Conservation (phyloP, 768 basidiomycete genomes). For the Naganishia kalamii region DNA sequence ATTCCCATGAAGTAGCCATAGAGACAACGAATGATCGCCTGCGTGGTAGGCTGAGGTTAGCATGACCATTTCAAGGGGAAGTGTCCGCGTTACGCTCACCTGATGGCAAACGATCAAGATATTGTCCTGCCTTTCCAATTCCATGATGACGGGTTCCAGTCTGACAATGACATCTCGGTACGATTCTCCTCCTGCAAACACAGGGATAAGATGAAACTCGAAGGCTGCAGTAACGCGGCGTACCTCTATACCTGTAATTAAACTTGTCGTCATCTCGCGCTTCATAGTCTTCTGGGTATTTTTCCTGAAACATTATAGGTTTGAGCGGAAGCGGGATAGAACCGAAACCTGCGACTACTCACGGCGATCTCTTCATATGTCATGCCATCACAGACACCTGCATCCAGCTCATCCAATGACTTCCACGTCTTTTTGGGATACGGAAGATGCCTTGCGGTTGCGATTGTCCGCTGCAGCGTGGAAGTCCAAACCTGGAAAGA, state of each 20-base stretch:
- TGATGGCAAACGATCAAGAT: slow-evolving; percentile 96
- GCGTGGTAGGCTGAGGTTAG: slow-evolving; percentile 40
- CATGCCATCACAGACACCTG: slow-evolving; percentile 99
- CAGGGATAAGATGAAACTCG: background rate
- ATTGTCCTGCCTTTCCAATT: slow-evolving; percentile 94
- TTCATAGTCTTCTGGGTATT: slow-evolving; percentile 94
- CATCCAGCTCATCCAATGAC: slow-evolving; percentile 93
- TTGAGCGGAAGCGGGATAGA: background rate
- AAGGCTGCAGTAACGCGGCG: background rate
- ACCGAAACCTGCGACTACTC: slow-evolving; percentile 21
- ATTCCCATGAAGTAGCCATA: slow-evolving; percentile 89
- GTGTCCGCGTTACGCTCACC: slow-evolving; percentile 56
- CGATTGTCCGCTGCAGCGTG: slow-evolving; percentile 85
- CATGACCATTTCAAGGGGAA: slow-evolving; percentile 43
- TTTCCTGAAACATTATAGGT: slow-evolving; percentile 54
- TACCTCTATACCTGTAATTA: slow-evolving; percentile 87
- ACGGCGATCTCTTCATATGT: slow-evolving; percentile 99
- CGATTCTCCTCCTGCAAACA: slow-evolving; percentile 70
- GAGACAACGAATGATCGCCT: slow-evolving; percentile 54
- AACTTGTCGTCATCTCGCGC: slow-evolving; percentile 99
- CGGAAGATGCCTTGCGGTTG: slow-evolving; percentile 73
- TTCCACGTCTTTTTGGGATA: slow-evolving; percentile 97
- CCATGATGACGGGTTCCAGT: slow-evolving; percentile 98
- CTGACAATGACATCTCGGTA: slow-evolving; percentile 94
- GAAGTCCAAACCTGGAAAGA: slow-evolving; percentile 85